Evolutionary conservation across 805 yeast genomes (phyloP).

Genomic region (Zygosaccharomyces kombuchaensis): DNA sequence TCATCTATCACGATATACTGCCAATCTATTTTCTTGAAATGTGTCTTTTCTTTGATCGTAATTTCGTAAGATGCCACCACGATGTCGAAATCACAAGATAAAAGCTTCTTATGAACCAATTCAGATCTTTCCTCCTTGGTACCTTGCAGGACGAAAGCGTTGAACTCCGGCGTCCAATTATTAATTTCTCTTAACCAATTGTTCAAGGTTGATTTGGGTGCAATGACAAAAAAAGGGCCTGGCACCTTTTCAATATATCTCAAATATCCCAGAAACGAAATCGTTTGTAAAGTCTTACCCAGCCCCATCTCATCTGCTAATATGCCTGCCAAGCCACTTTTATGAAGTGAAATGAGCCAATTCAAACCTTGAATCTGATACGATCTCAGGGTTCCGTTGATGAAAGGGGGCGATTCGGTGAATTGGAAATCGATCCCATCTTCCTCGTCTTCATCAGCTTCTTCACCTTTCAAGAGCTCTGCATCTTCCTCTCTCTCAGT

Average conservation of each 20-base stretch:
- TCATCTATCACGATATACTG: conserved; percentile 72
- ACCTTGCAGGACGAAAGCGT: conserved; percentile 67
- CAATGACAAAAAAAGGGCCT: conserved; percentile 74
- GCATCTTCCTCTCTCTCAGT: conserved; percentile 79
- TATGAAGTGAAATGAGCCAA: conserved; percentile 68
- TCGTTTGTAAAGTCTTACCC: conserved; percentile 78
- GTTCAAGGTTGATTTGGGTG: conserved; percentile 76
- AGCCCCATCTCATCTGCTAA: conserved; percentile 85
- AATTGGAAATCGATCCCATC: conserved; percentile 41
- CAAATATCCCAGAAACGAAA: conserved; percentile 68
- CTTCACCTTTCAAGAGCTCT: conserved; percentile 61
- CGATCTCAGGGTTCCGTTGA: conserved; percentile 61
- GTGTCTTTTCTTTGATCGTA: conserved; percentile 67
- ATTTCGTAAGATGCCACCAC: conserved; percentile 70
- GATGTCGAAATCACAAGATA: conserved; percentile 67
- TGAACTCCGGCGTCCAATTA: conserved; percentile 77
- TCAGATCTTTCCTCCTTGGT: conserved; percentile 62
- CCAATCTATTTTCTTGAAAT: conserved; percentile 66
- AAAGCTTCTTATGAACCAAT: conserved; percentile 46
- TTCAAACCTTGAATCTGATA: conserved; percentile 79
- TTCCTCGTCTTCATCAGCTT: conserved; percentile 31
- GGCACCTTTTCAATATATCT: conserved; percentile 53
- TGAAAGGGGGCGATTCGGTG: conserved; percentile 77
- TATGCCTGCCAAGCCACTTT: conserved; percentile 67
- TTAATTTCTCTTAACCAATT: conserved; percentile 77